Conservation (phyloP, 2,329 filamentous ascomycete genomes). For the Pyrenochaeta sp. region DNA sequence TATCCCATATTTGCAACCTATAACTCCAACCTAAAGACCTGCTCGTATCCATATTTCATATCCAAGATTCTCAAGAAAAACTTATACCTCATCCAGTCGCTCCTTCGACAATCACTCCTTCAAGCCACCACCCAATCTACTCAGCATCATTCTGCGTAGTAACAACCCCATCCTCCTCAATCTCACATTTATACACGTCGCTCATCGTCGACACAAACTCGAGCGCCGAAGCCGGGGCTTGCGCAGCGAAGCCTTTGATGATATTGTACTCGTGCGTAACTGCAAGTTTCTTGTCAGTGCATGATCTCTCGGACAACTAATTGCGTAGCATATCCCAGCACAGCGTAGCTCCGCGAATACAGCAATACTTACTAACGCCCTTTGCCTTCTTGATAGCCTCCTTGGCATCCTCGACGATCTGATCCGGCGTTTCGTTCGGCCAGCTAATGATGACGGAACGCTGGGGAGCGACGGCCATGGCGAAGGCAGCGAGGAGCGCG, state of each 20-base stretch:
- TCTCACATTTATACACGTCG: constrained; percentile 66
- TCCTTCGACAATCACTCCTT: background rate
- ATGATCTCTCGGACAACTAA: background rate
- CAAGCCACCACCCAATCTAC: background rate
- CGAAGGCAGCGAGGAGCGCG: constrained; percentile 66
- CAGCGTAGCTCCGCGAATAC: background rate
- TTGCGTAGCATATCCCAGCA: background rate
- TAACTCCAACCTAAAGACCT: background rate
- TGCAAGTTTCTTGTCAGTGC: background rate
- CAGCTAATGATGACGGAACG: constrained; percentile 84
- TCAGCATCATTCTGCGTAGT: constrained; percentile 45
- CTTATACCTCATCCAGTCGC: background rate
- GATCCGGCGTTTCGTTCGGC: constrained; percentile 71
- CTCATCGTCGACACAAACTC: constrained; percentile 72
- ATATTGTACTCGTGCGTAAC: constrained; percentile 77
- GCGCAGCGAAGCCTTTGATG: constrained; percentile 78
- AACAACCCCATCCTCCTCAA: constrained; percentile 82
- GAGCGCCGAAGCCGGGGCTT: constrained; percentile 74
- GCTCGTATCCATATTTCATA: background rate
- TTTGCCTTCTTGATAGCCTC: constrained; percentile 70
- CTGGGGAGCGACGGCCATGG: constrained; percentile 66
- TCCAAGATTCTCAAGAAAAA: too few species aligned
- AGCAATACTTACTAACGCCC: constrained; percentile 60
- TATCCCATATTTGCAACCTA: background rate
- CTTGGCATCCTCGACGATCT: constrained; percentile 75